phyloP scores from a whole-genome alignment of 345 rosid species.

The Fremontodendron californicum region DNA sequence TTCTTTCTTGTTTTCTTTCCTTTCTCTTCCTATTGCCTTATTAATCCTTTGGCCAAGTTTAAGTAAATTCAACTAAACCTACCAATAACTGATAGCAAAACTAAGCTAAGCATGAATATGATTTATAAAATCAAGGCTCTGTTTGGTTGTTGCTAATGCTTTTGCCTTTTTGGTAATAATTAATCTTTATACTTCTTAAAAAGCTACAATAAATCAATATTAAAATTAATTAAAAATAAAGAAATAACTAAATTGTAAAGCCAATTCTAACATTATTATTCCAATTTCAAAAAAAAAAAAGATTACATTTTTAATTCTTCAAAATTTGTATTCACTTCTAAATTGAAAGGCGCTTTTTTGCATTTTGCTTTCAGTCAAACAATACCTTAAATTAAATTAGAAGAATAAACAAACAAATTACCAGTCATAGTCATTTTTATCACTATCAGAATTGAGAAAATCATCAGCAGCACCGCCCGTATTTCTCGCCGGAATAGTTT shows the following conservation, averaged over 20 bases:
- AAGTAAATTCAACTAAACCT: neutral
- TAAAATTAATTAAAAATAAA: neutral
- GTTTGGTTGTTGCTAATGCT: slow-evolving; percentile 1
- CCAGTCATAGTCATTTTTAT: slow-evolving; percentile 98
- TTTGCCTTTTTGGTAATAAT: neutral
- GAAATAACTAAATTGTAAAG: neutral
- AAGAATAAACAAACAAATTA: slow-evolving; percentile 26
- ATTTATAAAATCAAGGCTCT: neutral
- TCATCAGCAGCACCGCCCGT: slow-evolving; percentile 78
- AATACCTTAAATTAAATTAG: neutral
- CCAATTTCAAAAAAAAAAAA: neutral
- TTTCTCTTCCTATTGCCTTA: slow-evolving; percentile 1
- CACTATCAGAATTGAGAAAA: slow-evolving; percentile 86
- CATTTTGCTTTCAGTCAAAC: neutral
- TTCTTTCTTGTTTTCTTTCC: neutral
- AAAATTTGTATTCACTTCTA: neutral
- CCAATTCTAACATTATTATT: neutral
- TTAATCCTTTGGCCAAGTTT: neutral
- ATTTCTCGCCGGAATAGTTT: slow-evolving; percentile 44
- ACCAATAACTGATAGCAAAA: neutral
- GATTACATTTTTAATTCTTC: neutral
- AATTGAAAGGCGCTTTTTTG: neutral
- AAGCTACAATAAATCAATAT: neutral
- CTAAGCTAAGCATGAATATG: slow-evolving; percentile 7
- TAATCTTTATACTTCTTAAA: neutral